These are phyloP conservation scores for Tolypocladium endophyticum DNA, from an alignment of 2,329 filamentous ascomycete species.

Conservation along the genomic window DNA sequence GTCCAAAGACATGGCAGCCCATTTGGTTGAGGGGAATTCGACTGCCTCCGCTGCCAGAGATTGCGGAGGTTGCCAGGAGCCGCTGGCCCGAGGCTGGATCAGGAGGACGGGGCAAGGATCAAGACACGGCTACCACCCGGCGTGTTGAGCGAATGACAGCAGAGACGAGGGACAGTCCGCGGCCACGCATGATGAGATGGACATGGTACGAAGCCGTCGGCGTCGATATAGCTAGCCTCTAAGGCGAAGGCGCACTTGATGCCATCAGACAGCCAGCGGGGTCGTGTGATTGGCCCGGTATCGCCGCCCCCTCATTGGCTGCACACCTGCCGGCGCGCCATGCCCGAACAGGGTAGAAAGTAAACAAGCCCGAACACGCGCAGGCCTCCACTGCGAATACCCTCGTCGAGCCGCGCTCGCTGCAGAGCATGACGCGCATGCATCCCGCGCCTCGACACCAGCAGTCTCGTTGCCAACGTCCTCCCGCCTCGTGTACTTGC, in stretches of 20 bases:
- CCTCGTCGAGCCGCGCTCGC: too few species aligned
- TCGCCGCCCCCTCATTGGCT: neutral
- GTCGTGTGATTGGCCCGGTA: neutral
- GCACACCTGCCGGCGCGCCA: slow-evolving; percentile 14
- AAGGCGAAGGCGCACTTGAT: neutral
- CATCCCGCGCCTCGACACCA: neutral
- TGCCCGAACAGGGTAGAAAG: slow-evolving; percentile 23
- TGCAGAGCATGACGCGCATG: neutral
- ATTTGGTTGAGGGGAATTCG: slow-evolving; percentile 4
- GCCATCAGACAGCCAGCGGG: neutral
- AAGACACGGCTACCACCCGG: neutral
- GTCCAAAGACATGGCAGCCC: slow-evolving; percentile 25
- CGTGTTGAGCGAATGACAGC: neutral
- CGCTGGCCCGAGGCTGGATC: neutral
- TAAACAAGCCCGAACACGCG: slow-evolving; percentile 25
- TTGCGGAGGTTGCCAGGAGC: neutral
- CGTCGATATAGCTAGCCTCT: neutral
- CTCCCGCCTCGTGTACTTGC: neutral
- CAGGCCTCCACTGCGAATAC: too few species aligned
- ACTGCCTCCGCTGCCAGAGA: neutral
- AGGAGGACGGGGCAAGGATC: neutral
- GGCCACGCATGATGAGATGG: neutral
- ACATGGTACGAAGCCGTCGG: neutral
- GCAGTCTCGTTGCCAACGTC: neutral
- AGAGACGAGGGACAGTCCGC: neutral